Conservation (phyloP, 345 rosid species). For the Garcia nutans region DNA sequence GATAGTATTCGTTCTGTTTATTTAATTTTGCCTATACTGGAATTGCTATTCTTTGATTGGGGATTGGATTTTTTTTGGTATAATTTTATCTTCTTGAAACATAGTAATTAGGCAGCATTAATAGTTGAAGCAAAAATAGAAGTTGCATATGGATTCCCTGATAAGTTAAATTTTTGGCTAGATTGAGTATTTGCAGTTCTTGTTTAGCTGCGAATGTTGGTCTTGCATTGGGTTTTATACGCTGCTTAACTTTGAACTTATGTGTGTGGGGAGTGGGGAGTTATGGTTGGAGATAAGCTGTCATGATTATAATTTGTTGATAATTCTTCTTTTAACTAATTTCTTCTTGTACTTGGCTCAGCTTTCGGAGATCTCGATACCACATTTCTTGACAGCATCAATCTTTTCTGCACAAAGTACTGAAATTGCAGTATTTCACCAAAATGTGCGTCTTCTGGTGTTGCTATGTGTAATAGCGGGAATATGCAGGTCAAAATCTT, state of each 20-base stretch:
- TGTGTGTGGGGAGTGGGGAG: background rate
- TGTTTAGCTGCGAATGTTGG: background rate
- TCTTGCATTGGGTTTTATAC: background rate
- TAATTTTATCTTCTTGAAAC: background rate
- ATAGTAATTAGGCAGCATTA: background rate
- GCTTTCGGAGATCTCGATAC: constrained; percentile 84
- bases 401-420: constrained; percentile 82
- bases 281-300: background rate
- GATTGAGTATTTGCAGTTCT: background rate
- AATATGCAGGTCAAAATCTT: constrained; percentile 92
- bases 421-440: constrained; percentile 65
- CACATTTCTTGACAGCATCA: constrained; percentile 94
- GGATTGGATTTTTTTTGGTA: background rate
- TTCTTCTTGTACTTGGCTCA: constrained; percentile 38
- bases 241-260: background rate
- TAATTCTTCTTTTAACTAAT: constrained; percentile 10
- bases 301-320: background rate
- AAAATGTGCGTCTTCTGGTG: constrained; percentile 68
- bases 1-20: too few species aligned
- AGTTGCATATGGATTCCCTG: background rate
- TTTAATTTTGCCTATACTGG: background rate
- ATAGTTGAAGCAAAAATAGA: background rate
- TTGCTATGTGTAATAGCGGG: constrained; percentile 70
- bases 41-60: background rate
- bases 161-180: background rate